Evolutionary conservation across 2,329 filamentous ascomycete species (phyloP), one percentile per base, ranked within the genome.

Genomic region (Ophiognomonia clavigignenti-juglandacearum): DNA sequence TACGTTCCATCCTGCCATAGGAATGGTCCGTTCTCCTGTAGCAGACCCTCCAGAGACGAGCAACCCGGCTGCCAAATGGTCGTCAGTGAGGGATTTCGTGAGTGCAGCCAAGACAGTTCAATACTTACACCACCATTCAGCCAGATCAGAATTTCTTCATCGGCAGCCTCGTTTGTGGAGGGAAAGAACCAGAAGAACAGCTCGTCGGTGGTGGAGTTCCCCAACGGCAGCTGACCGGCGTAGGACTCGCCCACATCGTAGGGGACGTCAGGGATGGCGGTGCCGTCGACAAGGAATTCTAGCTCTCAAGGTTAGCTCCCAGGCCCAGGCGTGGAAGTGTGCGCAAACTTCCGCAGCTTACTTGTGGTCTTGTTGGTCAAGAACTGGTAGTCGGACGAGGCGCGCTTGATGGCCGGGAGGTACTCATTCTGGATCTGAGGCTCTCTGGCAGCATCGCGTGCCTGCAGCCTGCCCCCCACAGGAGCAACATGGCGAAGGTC

Each of bases 21-120:
- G 56, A 86, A 82, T 0, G 85, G 83, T 0, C 86, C 86, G 55
- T 88, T 89, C 56, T 89, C 85, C 41, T 86, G 83, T 10, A 91
- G 63, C 2, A 90, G 70, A 10, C 83, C 85, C 54, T 80, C 74
- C 7, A 86, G 71, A 2, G 80, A 85, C 27, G 68, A 70, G 55
- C 72, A 78, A 19, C 73, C 74, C 20, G 74, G 74, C 64, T 73
- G 36, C 11, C n/a, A n/a, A n/a, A n/a, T 32, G 89, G 62, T 2
- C 89, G 70, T 11, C 82, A 84, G 54, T 78, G 72, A 8, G 85
- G 6, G 71, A 3, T 78, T 83, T 31, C 66, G 69, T 54, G 69
- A 76, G n/a, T 70, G 71, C 6, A 11, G 19, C 72, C n/a, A n/a
- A 71, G 61, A 71, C 27, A 7, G 14, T 19, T 13, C 22, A n/a